These are phyloP conservation scores for Lactuca sativa DNA, from an alignment of 129 eudicot genomes.

Conservation along the genomic window DNA sequence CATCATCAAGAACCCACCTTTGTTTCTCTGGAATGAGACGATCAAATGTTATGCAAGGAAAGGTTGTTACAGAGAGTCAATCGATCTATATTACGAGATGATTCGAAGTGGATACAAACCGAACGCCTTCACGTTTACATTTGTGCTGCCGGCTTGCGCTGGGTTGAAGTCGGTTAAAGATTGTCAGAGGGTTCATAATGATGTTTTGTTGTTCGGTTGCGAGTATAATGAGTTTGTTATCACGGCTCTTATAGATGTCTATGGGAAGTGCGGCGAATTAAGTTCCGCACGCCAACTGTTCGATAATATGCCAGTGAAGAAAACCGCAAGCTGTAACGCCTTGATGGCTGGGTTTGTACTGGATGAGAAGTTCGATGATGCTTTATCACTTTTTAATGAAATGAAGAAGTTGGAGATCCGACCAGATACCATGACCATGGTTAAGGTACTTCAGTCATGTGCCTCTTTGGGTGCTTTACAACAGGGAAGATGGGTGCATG, in stretches of 20 bases:
- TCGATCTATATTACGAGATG: slow-evolving; percentile 28
- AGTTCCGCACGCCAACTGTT: slow-evolving; percentile 36
- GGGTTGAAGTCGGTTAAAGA: slow-evolving; percentile 27
- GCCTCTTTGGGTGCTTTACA: slow-evolving; percentile 36
- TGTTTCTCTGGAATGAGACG: slow-evolving; percentile 34
- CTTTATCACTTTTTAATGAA: slow-evolving; percentile 22
- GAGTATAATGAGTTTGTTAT: slow-evolving; percentile 33
- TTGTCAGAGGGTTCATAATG: slow-evolving; percentile 24
- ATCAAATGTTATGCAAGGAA: slow-evolving; percentile 24
- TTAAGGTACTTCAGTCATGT: slow-evolving; percentile 30
- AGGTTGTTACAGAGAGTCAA: slow-evolving; percentile 26
- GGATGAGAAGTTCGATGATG: slow-evolving; percentile 22
- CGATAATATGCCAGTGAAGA: slow-evolving; percentile 29
- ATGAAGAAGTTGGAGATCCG: slow-evolving; percentile 17
- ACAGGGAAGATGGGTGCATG: slow-evolving; percentile 41
- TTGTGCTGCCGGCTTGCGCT: slow-evolving; percentile 35
- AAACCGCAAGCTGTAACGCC: slow-evolving; percentile 34
- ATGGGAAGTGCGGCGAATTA: slow-evolving; percentile 42
- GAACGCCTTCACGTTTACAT: slow-evolving; percentile 40
- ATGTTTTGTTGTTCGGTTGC: slow-evolving; percentile 27
- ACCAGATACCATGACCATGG: slow-evolving; percentile 32
- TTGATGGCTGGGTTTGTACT: slow-evolving; percentile 26
- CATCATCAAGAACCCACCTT: slow-evolving; percentile 27
- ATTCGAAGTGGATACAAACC: slow-evolving; percentile 23
- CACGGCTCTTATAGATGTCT: slow-evolving; percentile 51